Evolutionary conservation across 352 stramenopile genomes (phyloP), one percentile per base, ranked within the genome.

Genomic region (Pythium sp.): DNA sequence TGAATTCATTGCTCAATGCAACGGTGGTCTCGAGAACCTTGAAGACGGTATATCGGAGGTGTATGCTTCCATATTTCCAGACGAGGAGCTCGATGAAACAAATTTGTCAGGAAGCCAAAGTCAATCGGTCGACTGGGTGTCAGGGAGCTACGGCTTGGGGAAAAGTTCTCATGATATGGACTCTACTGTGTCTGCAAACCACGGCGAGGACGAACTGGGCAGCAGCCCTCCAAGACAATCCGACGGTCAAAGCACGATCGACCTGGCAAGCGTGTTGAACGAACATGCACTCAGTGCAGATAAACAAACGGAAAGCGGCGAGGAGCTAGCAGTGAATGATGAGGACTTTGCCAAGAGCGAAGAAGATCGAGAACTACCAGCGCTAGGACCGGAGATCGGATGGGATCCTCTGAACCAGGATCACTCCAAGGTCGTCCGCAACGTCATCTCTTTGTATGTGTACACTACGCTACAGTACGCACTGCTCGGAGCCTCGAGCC

Each of bases 391-490:
- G 3, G 68, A 73, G 53, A 70, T 73, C 36, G 58, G 68, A 11
- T 73, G 63, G 68, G 47, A 73, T 51, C 70, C 70, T 6, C 65
- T 76, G 1, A 53, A 32, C 7, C 62, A 71, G 22, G 67, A 76
- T 30, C 67, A 57, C 58, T 28, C 36, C n/a, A 61, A 66, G 55
- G 46, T 73, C 32, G 62, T 76, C 3, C 66, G 47, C 38, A 76
- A 72, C 46, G 70, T 73, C 4, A 62, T 56, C 8, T 73, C 70
- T 6, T 56, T 76, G 2, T 73, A 73, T 38, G 70, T 72, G 24
- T 70, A 65, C 57, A 60, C 46, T 20, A 67, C 62, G 9, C 46
- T 75, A 14, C 66, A 75, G 49, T 75, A 72, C 49, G 67, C 61
- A 8, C 34, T 76, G 9, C 58, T 74, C 3, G 68, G 71, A 54